Evolutionary conservation across 805 yeast species (phyloP).

Genomic region (Wickerhamiella domercqiae): DNA sequence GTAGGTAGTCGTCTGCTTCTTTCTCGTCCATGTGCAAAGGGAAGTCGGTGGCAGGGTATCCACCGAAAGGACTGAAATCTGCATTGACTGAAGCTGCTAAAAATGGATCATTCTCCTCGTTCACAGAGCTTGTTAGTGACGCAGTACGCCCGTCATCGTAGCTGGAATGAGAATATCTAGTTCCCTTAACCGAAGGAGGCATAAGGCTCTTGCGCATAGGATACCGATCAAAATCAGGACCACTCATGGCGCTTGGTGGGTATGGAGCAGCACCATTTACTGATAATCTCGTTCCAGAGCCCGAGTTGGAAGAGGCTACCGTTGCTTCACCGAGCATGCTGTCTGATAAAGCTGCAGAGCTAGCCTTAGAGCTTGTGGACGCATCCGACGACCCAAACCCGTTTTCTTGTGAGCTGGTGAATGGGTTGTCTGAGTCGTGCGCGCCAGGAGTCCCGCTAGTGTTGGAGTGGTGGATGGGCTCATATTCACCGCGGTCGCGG

Average conservation of each 20-base stretch:
- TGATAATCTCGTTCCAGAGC: neutral
- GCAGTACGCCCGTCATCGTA: constrained; percentile 9
- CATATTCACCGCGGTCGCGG: neutral
- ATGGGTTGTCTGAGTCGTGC: constrained; percentile 5
- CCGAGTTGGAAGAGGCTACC: neutral
- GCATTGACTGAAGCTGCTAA: constrained; percentile 2
- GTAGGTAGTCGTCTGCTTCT: constrained; percentile 88
- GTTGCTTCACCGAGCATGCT: neutral
- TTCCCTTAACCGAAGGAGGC: constrained; percentile 7
- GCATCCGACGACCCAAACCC: neutral
- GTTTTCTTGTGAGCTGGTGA: constrained; percentile 8
- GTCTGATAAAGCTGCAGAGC: neutral
- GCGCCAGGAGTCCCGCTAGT: neutral
- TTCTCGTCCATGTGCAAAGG: constrained; percentile 85
- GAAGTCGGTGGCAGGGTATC: constrained; percentile 85
- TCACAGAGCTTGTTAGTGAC: constrained; percentile 10
- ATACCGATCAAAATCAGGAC: constrained; percentile 24
- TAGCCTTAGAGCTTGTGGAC: neutral
- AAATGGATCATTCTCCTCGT: constrained; percentile 18
- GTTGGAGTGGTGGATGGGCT: no score
- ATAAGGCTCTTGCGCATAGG: constrained; percentile 19
- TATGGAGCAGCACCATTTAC: neutral
- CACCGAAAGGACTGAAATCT: constrained; percentile 67
- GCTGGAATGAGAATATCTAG: constrained; percentile 5
- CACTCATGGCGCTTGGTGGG: constrained; percentile 5